A percentile compares a stretch with the other conserved stretches of the same genome.
phyloP scores from a whole-genome alignment of 306 rosid species.

The Prunus fruticosa region DNA sequence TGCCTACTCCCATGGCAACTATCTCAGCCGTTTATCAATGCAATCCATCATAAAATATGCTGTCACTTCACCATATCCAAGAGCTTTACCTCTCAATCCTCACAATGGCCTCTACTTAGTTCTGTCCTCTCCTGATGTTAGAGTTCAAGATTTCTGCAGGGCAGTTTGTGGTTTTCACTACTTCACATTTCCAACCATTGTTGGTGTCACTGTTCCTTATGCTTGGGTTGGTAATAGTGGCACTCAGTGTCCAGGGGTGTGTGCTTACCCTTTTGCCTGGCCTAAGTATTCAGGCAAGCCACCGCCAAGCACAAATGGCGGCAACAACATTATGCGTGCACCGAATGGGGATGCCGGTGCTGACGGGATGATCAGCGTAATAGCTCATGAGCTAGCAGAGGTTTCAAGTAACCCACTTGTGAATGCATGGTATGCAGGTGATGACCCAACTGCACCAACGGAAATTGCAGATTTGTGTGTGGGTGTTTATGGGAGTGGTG shows the following conservation, averaged over 20 bases:
- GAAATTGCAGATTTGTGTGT: conserved; percentile 57
- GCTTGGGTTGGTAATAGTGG: conserved; percentile 58
- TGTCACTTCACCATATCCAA: conserved; percentile 15
- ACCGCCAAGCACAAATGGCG: conserved; percentile 20
- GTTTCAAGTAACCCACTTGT: conserved; percentile 48
- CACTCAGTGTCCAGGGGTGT: conserved; percentile 51
- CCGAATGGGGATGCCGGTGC: conserved; percentile 50
- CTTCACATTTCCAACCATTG: conserved; percentile 52
- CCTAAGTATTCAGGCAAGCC: conserved; percentile 36
- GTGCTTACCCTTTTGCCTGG: conserved; percentile 56
- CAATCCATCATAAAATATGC: conserved; percentile 42
- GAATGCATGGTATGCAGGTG: conserved; percentile 62
- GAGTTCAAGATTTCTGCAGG: conserved; percentile 53
- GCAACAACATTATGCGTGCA: conserved; percentile 33
- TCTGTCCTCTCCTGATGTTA: conserved; percentile 40
- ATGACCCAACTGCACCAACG: conserved; percentile 53
- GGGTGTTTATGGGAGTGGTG: conserved; percentile 55
- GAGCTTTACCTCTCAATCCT: conserved; percentile 44
- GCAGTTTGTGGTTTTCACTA: conserved; percentile 62
- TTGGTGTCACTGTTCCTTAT: conserved; percentile 48
- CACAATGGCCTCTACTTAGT: conserved; percentile 45
- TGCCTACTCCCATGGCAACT: conserved; percentile 44
- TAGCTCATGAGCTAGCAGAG: conserved; percentile 58
- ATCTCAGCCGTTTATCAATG: conserved; percentile 39
- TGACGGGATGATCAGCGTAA: conserved; percentile 57